Percentiles rank a stretch among this genome's conserved stretches.
These are phyloP conservation scores for Lentinula raphanica DNA, from an alignment of 768 basidiomycete species.

Conservation along the genomic window DNA sequence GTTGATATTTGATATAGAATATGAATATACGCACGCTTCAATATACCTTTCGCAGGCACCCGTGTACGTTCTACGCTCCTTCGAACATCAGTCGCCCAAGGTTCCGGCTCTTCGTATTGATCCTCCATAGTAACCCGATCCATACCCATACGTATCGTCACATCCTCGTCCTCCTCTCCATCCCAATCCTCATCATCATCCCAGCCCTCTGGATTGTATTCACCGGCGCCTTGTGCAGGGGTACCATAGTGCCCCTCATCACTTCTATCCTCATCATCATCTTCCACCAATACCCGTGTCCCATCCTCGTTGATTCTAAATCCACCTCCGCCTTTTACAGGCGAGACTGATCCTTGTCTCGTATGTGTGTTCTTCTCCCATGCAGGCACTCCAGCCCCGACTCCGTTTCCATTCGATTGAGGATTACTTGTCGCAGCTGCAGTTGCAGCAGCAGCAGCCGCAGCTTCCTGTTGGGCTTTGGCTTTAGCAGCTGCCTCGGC, in stretches of 20 bases:
- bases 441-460: slow-evolving; percentile 37
- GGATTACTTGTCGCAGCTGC: slow-evolving; percentile 25
- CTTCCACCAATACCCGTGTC: slow-evolving; percentile 58
- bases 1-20: background rate
- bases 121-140: slow-evolving; percentile 45
- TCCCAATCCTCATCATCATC: slow-evolving; percentile 81
- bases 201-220: slow-evolving; percentile 53
- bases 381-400: slow-evolving; percentile 45
- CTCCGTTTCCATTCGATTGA: slow-evolving; percentile 20
- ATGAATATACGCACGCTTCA: slow-evolving; percentile 64
- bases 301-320: slow-evolving; percentile 61
- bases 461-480: slow-evolving; percentile 52
- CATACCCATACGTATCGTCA: slow-evolving; percentile 63
- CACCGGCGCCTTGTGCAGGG: slow-evolving; percentile 22
- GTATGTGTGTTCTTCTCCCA: slow-evolving; percentile 85
- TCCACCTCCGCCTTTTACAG: slow-evolving; percentile 34
- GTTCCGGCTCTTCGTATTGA: slow-evolving; percentile 55
- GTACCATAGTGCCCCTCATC: slow-evolving; percentile 46
- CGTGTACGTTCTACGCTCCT: slow-evolving; percentile 64
- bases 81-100: slow-evolving; percentile 75
- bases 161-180: slow-evolving; percentile 63
- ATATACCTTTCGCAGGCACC: slow-evolving; percentile 74
- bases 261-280: slow-evolving; percentile 59
- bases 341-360: slow-evolving; percentile 40
- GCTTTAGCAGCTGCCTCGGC: slow-evolving; percentile 70